Conservation (phyloP, 2,329 filamentous ascomycete species). For the Sporothrix brasiliensis region DNA sequence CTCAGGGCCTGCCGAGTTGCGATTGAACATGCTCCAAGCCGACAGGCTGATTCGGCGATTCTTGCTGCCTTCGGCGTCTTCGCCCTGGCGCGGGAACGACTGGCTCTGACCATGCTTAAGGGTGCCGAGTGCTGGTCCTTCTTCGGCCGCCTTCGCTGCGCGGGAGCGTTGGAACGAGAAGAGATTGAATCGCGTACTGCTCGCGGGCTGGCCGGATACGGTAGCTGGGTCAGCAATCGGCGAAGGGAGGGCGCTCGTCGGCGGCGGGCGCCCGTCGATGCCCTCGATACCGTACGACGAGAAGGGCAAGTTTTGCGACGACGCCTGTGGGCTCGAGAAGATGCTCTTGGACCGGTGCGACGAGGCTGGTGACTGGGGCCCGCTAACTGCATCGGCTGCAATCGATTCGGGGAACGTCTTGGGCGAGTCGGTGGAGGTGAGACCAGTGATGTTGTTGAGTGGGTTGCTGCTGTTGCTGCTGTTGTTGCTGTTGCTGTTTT, state of each 20-base stretch:
- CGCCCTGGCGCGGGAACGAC: conserved; percentile 69
- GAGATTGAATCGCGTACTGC: conserved; percentile 52
- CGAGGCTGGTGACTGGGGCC: conserved; percentile 63
- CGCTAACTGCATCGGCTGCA: conserved; percentile 40
- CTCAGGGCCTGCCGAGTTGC: conserved; percentile 56
- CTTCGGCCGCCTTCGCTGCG: conserved; percentile 62
- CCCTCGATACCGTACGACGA: conserved; percentile 52
- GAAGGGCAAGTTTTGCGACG: conserved; percentile 61
- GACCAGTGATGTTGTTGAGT: conserved; percentile 5
- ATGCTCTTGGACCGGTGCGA: conserved; percentile 60
- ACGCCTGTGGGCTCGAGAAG: conserved; percentile 65
- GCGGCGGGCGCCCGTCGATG: conserved; percentile 51
- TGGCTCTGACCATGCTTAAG: conserved; percentile 74
- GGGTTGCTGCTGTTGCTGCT: conserved; percentile 12
- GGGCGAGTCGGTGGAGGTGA: conserved; percentile 10
- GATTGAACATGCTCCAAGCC: conserved; percentile 61
- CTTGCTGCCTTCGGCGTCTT: conserved; percentile 59
- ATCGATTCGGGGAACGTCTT: conserved; percentile 25
- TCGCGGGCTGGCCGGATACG: conserved; percentile 36
- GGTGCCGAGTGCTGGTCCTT: conserved; percentile 66
- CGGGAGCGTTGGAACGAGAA: conserved; percentile 65
- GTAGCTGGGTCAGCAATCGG: conserved; percentile 41
- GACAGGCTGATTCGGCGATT: conserved; percentile 60
- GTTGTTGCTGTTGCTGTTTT: conserved; percentile 14
- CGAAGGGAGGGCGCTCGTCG: conserved; percentile 47